Conservation (phyloP, 768 basidiomycete species). For the Termitomyces eurrhizus region DNA sequence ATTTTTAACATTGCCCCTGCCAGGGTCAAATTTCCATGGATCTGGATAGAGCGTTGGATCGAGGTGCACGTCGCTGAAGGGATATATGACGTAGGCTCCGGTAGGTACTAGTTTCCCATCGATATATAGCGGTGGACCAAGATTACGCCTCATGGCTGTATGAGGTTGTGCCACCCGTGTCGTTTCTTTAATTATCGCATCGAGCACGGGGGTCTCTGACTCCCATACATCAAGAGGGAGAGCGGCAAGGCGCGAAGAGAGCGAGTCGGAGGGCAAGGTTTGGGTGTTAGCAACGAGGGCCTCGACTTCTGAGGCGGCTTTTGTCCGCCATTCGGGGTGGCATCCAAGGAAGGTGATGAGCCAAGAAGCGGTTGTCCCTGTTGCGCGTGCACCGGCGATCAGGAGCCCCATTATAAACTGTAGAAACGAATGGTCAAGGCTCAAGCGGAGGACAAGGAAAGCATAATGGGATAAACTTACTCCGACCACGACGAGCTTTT, state of each 20-base stretch:
- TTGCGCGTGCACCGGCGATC: slow-evolving; percentile 78
- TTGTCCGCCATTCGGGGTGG: slow-evolving; percentile 60
- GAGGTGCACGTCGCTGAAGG: slow-evolving; percentile 77
- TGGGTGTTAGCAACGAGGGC: slow-evolving; percentile 41
- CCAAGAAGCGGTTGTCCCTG: slow-evolving; percentile 79
- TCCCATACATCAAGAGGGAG: slow-evolving; percentile 74
- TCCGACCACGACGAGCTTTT: slow-evolving; percentile 64
- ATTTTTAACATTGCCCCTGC: slow-evolving; percentile 39
- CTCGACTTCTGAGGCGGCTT: slow-evolving; percentile 59
- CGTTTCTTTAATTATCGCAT: slow-evolving; percentile 72
- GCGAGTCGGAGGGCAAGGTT: slow-evolving; percentile 23
- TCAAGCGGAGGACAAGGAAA: not conserved
- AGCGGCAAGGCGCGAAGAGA: slow-evolving; percentile 46
- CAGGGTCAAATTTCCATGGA: slow-evolving; percentile 76
- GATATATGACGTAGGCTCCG: slow-evolving; percentile 74
- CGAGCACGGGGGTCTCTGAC: slow-evolving; percentile 61
- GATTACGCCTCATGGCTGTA: slow-evolving; percentile 75
- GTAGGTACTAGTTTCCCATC: slow-evolving; percentile 67
- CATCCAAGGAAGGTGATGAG: slow-evolving; percentile 68
- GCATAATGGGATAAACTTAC: slow-evolving; percentile 34
- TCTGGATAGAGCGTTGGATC: slow-evolving; percentile 68
- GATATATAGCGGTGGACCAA: slow-evolving; percentile 68
- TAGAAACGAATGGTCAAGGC: slow-evolving; percentile 1
- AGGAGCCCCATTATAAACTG: slow-evolving; percentile 82
- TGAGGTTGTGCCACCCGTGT: slow-evolving; percentile 77